phyloP scores from a whole-genome alignment of 2,329 filamentous ascomycete species.

The Sarocladiaceae sp. region DNA sequence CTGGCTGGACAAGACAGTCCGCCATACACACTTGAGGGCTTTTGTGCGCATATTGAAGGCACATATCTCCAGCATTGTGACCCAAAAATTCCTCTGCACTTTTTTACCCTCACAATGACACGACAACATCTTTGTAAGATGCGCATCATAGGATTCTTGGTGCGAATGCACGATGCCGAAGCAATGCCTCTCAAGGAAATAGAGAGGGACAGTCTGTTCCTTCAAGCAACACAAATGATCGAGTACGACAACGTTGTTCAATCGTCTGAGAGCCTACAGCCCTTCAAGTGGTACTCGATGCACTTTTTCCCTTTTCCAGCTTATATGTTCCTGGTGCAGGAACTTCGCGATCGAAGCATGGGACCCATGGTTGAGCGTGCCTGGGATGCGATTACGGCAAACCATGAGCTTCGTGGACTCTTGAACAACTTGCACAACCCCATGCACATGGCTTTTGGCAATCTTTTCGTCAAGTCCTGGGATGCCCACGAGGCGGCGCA shows the following conservation, averaged over 20 bases:
- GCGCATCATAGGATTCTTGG: constrained; percentile 50
- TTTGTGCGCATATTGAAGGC: constrained; percentile 50
- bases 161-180: constrained; percentile 39
- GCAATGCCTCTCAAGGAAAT: constrained; percentile 33
- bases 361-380: constrained; percentile 56
- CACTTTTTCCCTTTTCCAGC: constrained; percentile 58
- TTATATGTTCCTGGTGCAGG: constrained; percentile 56
- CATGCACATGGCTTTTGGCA: constrained; percentile 53
- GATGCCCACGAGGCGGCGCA: constrained; percentile 49
- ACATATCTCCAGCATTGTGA: constrained; percentile 54
- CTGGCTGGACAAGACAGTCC: constrained; percentile 48
- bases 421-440: constrained; percentile 47
- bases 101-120: constrained; percentile 55
- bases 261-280: constrained; percentile 42
- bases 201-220: constrained; percentile 49
- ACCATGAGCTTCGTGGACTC: constrained; percentile 48
- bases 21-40: constrained; percentile 46
- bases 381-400: constrained; percentile 52
- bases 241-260: constrained; percentile 57
- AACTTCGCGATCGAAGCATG: constrained; percentile 46
- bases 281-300: constrained; percentile 55
- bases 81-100: constrained; percentile 53
- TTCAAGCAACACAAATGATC: constrained; percentile 53
- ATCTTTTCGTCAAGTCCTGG: constrained; percentile 60
- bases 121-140: constrained; percentile 52